Evolutionary conservation across 176 grass and related monocot species (phyloP).

Genomic region (Dendrocalamus sinicus): DNA sequence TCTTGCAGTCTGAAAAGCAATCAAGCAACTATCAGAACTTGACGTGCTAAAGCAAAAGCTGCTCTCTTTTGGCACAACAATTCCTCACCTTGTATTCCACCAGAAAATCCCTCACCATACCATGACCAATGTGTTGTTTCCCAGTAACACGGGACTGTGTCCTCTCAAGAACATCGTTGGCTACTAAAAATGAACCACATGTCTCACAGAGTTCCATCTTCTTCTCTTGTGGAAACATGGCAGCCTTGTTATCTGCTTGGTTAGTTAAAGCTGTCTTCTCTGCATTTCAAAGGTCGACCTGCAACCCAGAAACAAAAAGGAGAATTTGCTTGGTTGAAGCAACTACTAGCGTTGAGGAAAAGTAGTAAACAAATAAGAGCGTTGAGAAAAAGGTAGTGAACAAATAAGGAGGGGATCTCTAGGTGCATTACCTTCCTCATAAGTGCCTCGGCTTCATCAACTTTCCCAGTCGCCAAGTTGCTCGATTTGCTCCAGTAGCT

Average conservation of each 20-base stretch:
- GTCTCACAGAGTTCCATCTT: constrained; percentile 95
- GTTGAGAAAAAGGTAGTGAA: not conserved
- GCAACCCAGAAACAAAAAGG: constrained; percentile 32
- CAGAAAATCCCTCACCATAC: constrained; percentile 91
- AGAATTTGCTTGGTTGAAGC: too few relatives aligned
- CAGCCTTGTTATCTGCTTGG: constrained; percentile 68
- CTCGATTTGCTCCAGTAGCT: constrained; percentile 82
- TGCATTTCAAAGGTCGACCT: constrained; percentile 78
- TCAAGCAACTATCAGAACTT: too few relatives aligned
- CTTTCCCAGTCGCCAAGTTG: constrained; percentile 89
- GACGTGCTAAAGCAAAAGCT: too few relatives aligned
- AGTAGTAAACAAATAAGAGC: constrained; percentile 7
- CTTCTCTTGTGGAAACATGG: constrained; percentile 81
- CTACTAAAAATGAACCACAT: constrained; percentile 90
- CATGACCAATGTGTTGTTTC: constrained; percentile 94
- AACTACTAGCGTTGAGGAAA: not conserved
- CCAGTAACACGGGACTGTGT: constrained; percentile 86
- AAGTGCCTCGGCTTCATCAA: constrained; percentile 93
- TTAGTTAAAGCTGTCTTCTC: constrained; percentile 79
- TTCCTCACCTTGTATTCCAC: constrained; percentile 68
- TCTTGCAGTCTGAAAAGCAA: too few relatives aligned
- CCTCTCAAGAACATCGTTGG: constrained; percentile 90
- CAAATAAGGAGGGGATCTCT: not conserved
- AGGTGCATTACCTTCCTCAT: constrained; percentile 64
- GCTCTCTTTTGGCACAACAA: not conserved